Evolutionary conservation across 805 yeast genomes (phyloP).

Genomic region (Candida chauliodis): DNA sequence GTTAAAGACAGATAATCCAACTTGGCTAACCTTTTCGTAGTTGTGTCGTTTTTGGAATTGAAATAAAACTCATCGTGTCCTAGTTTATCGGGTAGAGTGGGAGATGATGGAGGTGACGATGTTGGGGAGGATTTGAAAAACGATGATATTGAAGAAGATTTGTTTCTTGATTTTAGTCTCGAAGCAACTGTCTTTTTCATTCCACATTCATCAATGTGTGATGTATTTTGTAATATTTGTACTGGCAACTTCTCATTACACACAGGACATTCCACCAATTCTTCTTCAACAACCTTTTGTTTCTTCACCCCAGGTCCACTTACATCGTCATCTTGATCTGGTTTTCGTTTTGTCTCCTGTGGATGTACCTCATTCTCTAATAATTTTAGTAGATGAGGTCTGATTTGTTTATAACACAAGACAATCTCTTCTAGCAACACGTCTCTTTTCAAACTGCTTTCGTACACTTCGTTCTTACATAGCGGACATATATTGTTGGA

Average conservation of each 20-base stretch:
- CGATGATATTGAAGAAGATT: conserved; percentile 24
- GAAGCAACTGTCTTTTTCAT: conserved; percentile 10
- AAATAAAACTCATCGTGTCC: conserved; percentile 29
- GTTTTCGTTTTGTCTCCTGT: background rate
- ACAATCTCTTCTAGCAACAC: conserved; percentile 70
- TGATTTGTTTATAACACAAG: conserved; percentile 40
- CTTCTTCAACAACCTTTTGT: background rate
- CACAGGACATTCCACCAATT: conserved; percentile 61
- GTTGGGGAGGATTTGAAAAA: conserved; percentile 20
- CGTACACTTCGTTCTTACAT: conserved; percentile 68
- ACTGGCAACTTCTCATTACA: conserved; percentile 56
- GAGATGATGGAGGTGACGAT: background rate
- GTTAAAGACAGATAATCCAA: conserved; percentile 60
- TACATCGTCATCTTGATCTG: conserved; percentile 6
- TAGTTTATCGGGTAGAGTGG: conserved; percentile 5
- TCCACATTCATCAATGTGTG: conserved; percentile 61
- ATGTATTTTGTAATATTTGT: conserved; percentile 46
- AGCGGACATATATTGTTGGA: conserved; percentile 67
- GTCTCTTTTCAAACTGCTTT: conserved; percentile 65
- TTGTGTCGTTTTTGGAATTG: conserved; percentile 23
- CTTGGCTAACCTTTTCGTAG: conserved; percentile 49
- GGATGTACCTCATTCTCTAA: conserved; percentile 1
- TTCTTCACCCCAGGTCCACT: conserved; percentile 7
- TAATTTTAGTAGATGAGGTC: conserved; percentile 12
- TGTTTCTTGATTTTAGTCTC: conserved; percentile 8